phyloP scores from a whole-genome alignment of 768 basidiomycete genomes.

The Pseudohyphozyma bogoriensis region DNA sequence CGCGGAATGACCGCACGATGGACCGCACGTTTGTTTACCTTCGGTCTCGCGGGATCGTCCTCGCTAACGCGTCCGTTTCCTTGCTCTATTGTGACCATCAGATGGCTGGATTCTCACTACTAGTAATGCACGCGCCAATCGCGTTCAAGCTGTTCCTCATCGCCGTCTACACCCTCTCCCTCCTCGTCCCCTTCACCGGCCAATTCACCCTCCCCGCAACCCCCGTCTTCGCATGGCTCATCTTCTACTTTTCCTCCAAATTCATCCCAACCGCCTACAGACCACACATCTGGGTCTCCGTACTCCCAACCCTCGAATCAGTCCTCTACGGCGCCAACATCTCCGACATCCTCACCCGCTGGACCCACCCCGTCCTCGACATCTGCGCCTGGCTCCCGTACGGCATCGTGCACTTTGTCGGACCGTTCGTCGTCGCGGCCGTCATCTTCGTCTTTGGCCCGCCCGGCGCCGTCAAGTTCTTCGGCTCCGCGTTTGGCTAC shows the following conservation, averaged over 20 bases:
- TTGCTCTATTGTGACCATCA: not conserved
- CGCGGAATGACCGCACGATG: not conserved
- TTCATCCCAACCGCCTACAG: conserved; percentile 64
- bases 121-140: conserved; percentile 29
- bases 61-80: too few relatives aligned
- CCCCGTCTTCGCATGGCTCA: conserved; percentile 74
- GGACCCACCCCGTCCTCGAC: conserved; percentile 84
- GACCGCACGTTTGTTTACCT: not conserved
- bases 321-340: conserved; percentile 97
- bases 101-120: conserved; percentile 27
- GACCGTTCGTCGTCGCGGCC: conserved; percentile 77
- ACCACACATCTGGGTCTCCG: conserved; percentile 76
- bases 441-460: conserved; percentile 83
- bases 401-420: conserved; percentile 79
- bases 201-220: conserved; percentile 53
- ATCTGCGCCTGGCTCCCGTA: conserved; percentile 94
- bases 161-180: conserved; percentile 53
- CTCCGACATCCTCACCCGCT: conserved; percentile 88
- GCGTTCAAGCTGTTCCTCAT: conserved; percentile 51
- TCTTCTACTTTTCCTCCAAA: conserved; percentile 73
- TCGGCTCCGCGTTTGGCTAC: conserved; percentile 80
- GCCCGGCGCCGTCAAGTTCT: conserved; percentile 62
- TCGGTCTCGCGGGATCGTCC: too few relatives aligned
- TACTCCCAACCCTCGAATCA: conserved; percentile 87
- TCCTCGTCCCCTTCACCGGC: conserved; percentile 73